Conservation (phyloP, 257 asterid genomes). For the Solanum bukasovii region DNA sequence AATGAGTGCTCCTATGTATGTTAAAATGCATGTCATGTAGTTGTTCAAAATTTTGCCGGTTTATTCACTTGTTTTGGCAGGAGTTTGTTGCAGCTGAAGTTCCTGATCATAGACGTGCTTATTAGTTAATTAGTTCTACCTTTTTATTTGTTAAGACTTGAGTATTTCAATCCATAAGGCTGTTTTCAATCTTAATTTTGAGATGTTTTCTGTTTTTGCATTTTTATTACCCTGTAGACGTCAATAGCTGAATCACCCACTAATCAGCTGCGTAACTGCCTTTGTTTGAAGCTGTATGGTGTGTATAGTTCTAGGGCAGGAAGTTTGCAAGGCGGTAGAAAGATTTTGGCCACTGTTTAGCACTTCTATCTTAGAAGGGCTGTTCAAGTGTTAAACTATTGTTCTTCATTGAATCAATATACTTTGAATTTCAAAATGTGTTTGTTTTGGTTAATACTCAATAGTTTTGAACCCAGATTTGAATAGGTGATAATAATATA, state of each 20-base stretch:
- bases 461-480: too few species aligned
- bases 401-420: neutral
- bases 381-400: neutral
- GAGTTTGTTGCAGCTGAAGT: neutral
- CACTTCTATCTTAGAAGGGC: neutral
- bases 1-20: constrained; percentile 7
- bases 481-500: too few species aligned
- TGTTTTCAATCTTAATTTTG: neutral
- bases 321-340: neutral
- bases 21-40: constrained; percentile 9
- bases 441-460: neutral
- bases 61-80: neutral
- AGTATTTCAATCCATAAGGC: neutral
- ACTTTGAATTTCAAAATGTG: neutral
- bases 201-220: neutral
- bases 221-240: neutral
- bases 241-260: neutral
- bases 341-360: neutral
- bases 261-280: neutral
- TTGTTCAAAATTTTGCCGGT: neutral
- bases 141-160: neutral
- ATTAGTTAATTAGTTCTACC: neutral
- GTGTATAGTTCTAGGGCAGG: neutral
- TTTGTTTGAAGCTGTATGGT: neutral
- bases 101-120: neutral